A percentile compares a stretch with the other conserved stretches of the same genome.
These are phyloP conservation scores for Spergularia bocconei DNA, from an alignment of 148 eudicot species.

Conservation along the genomic window DNA sequence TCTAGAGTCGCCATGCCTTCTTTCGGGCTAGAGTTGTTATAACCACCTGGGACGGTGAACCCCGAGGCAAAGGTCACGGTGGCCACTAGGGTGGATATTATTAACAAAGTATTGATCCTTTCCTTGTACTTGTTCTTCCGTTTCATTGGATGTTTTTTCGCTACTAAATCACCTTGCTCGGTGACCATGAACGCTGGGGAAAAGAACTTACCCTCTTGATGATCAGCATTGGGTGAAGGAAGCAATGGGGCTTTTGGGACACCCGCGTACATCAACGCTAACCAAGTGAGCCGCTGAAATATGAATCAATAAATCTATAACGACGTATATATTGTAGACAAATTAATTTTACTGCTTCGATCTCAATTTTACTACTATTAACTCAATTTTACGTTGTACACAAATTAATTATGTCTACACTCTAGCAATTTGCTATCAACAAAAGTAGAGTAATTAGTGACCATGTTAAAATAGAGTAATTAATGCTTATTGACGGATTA, in stretches of 20 bases:
- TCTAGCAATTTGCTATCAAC: no score
- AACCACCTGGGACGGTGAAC: slow-evolving; percentile 28
- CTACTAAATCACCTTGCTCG: background rate
- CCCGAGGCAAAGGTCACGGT: slow-evolving; percentile 37
- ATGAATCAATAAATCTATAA: no score
- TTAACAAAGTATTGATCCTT: slow-evolving; percentile 29
- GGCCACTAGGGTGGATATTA: slow-evolving; percentile 29
- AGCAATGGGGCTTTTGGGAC: slow-evolving; percentile 19
- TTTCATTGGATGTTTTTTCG: background rate
- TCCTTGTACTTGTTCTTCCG: slow-evolving; percentile 23
- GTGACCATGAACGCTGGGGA: no score
- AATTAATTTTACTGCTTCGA: no score
- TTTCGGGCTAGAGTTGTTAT: slow-evolving; percentile 10
- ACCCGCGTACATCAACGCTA: slow-evolving; percentile 27
- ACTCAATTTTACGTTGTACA: no score
- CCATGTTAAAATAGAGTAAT: no score
- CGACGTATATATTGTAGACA: background rate
- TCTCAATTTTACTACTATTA: no score
- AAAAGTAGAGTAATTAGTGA: no score
- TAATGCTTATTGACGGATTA: no score
- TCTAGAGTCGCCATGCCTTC: slow-evolving; percentile 26
- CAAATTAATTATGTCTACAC: no score
- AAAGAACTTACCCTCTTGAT: no score
- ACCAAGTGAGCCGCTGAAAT: slow-evolving; percentile 34
- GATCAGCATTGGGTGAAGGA: background rate